Evolutionary conservation across 495 filamentous ascomycete species (phyloP).

Genomic region (Penicillium tannophilum): DNA sequence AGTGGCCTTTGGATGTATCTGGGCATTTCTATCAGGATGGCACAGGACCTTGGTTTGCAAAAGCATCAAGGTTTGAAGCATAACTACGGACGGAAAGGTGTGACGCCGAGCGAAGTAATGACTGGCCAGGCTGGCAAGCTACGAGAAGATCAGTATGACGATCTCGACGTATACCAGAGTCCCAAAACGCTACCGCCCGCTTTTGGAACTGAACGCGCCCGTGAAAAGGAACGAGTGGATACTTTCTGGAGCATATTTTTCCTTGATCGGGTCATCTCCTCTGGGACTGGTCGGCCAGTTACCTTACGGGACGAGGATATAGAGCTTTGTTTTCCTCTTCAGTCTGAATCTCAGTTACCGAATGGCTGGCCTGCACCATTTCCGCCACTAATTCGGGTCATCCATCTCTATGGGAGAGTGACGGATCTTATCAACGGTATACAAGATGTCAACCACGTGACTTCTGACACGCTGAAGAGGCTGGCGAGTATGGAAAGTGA

Average conservation of each 20-base stretch:
- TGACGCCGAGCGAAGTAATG: constrained; percentile 54
- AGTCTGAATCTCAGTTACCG: constrained; percentile 55
- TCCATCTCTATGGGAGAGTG: constrained; percentile 79
- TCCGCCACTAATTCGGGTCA: constrained; percentile 75
- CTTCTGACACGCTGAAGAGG: constrained; percentile 66
- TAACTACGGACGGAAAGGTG: constrained; percentile 58
- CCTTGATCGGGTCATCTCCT: constrained; percentile 81
- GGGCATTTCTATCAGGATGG: constrained; percentile 83
- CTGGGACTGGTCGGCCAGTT: constrained; percentile 77
- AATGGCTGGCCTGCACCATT: constrained; percentile 75
- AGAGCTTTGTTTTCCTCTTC: constrained; percentile 71
- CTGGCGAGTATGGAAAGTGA: constrained; percentile 75
- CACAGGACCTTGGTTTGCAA: constrained; percentile 79
- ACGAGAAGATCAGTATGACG: constrained; percentile 46
- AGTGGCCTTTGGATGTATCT: constrained; percentile 91
- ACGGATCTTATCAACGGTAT: constrained; percentile 85
- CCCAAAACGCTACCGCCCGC: constrained; percentile 23
- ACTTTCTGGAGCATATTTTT: constrained; percentile 88
- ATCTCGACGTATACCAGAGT: constrained; percentile 32
- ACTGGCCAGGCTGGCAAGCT: constrained; percentile 46
- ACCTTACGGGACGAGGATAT: constrained; percentile 81
- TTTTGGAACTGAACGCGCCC: constrained; percentile 46
- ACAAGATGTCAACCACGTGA: constrained; percentile 71
- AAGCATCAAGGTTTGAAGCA: constrained; percentile 74
- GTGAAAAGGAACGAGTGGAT: constrained; percentile 75